Conservation (phyloP, 129 eudicot genomes). For the Flaveria robusta region DNA sequence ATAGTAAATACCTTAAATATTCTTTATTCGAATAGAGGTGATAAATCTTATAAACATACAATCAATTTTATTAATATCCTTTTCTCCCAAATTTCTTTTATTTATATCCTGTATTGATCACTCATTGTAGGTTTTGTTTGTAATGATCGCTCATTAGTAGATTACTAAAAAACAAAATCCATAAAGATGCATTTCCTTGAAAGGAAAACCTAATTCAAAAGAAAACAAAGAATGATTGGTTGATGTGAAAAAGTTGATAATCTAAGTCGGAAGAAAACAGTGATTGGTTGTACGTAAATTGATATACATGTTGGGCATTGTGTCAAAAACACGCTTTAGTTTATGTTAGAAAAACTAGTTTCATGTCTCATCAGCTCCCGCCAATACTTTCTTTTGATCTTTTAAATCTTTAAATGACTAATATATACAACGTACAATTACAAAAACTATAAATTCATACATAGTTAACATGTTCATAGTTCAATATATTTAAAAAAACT, state of each 20-base stretch:
- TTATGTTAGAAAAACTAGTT: too few relatives aligned
- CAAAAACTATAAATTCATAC: too few relatives aligned
- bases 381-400: not conserved
- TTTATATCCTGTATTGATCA: too few relatives aligned
- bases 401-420: not conserved
- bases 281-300: not conserved
- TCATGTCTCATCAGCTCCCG: not conserved
- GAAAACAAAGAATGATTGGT: not conserved
- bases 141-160: not conserved
- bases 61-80: not conserved
- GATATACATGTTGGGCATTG: not conserved
- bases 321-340: not conserved
- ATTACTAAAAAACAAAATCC: not conserved
- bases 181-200: not conserved
- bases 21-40: not conserved
- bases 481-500: too few relatives aligned
- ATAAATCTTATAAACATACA: not conserved
- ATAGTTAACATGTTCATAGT: too few relatives aligned
- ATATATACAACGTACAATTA: not conserved
- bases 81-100: too few relatives aligned
- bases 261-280: too few relatives aligned
- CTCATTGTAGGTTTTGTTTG: too few relatives aligned
- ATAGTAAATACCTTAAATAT: not conserved
- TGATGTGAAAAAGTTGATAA: too few relatives aligned
- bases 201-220: not conserved